Conservation (phyloP, 257 asterid species). For the Misopates orontium region DNA sequence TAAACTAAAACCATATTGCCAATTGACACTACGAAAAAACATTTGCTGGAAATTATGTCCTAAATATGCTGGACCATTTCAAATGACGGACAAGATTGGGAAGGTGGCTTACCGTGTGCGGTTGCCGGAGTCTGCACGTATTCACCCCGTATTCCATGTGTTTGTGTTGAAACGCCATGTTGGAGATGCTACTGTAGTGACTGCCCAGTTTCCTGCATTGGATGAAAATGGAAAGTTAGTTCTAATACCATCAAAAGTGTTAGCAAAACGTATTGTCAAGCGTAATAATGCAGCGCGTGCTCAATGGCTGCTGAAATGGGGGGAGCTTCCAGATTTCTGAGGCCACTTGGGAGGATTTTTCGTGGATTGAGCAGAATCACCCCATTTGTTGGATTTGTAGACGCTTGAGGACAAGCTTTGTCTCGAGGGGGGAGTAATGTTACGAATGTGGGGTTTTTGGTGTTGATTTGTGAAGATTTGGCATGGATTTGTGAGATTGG, state of each 20-base stretch:
- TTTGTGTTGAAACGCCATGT: neutral
- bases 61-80: neutral
- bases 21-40: neutral
- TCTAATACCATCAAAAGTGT: neutral
- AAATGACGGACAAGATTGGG: neutral
- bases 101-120: neutral
- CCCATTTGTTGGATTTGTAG: too few species aligned
- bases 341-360: too few species aligned
- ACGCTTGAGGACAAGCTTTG: too few species aligned
- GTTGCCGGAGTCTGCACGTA: too few species aligned
- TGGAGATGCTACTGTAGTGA: neutral
- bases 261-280: neutral
- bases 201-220: neutral
- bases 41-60: neutral
- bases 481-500: too few species aligned
- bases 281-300: neutral
- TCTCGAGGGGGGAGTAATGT: too few species aligned
- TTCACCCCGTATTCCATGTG: neutral
- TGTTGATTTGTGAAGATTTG: too few species aligned
- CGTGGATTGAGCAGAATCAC: too few species aligned
- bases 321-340: too few species aligned
- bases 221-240: neutral
- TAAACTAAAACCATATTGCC: neutral
- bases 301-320: too few species aligned
- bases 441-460: too few species aligned